Base-by-base conservation (phyloP, 441 rosid genomes). In the Omphalea diandra region DNA sequence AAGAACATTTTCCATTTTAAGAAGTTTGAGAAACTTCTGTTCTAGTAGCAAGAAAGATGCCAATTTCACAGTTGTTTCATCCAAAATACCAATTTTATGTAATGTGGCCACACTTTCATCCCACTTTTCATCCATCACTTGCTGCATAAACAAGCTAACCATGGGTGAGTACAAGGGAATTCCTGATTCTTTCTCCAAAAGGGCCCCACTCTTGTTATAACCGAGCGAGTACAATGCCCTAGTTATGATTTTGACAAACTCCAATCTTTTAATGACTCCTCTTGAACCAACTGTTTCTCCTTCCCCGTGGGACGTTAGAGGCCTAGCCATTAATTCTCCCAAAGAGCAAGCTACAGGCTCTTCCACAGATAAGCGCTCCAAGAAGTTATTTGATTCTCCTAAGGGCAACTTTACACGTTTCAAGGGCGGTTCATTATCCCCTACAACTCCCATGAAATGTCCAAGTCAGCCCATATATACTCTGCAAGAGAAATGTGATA, bases 371-470 rank as follows among this genome's bases (percentile, higher is more conserved):
- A 81, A 76, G 76, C 77, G 84, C 78, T 84, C 81, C 24, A 81
- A 67, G 65, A 84, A 80, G 52, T 63, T 74, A 65, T 77, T 77
- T 66, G 76, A 47, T 46, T 78, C 84, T 73, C 77, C 80, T 43
- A 81, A 76, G 52, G 88, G 86, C 57, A 85, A 40, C 77, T 80
- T 85, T 73, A 81, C 77, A 68, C 89, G 91, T 77, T 88, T 88
- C 78, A 79, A 81, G 79, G 86, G 88, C 76, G 89, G 92, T 83
- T 85, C 92, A 79, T 77, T 82, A 82, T 89, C 90, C 85, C 81
- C 88, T 76, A 78, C 81, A 84, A 85, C 90, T 85, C 92, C 92
- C 95, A 87, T 89, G 86, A 87, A 89, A 87, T 75, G 87, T 74
- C 71, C 81, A 77, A 82, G 81, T 89, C 88, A 89, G 87, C 87